Evolutionary conservation across 108 stramenopile genomes (phyloP).

Genomic region (Nannochloropsis oceanica): DNA sequence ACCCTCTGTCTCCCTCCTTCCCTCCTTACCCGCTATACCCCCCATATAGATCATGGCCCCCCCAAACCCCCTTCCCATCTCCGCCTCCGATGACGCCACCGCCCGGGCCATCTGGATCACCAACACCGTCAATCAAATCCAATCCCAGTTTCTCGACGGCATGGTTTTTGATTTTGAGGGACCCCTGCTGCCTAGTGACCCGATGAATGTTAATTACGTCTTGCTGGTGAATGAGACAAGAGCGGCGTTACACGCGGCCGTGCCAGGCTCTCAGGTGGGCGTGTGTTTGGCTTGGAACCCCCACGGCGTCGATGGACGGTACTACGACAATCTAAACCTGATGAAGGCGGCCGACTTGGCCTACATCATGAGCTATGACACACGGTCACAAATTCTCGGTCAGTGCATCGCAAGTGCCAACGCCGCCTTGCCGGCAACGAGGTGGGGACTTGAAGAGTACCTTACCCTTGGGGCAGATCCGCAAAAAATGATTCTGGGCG

Average conservation of each 20-base stretch:
- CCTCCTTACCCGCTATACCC: too few relatives aligned
- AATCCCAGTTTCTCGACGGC: not conserved
- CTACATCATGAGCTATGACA: constrained; percentile 50
- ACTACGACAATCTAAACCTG: constrained; percentile 31
- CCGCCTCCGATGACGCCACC: not conserved
- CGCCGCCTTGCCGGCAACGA: constrained; percentile 36
- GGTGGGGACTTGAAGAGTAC: constrained; percentile 22
- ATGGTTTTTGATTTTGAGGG: constrained; percentile 1
- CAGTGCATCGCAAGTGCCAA: constrained; percentile 41
- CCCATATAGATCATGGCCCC: not conserved
- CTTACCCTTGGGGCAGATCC: constrained; percentile 23
- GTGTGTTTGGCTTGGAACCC: constrained; percentile 44
- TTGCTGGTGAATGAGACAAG: constrained; percentile 28
- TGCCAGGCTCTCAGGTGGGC: constrained; percentile 32
- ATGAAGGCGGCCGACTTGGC: constrained; percentile 38
- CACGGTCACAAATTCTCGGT: constrained; percentile 37
- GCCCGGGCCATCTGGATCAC: not conserved
- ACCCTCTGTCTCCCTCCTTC: too few relatives aligned
- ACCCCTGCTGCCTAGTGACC: not conserved
- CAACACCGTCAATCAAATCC: not conserved
- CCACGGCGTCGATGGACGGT: constrained; percentile 37
- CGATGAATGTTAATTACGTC: constrained; percentile 13
- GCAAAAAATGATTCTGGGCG: constrained; percentile 36
- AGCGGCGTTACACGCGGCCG: constrained; percentile 24
- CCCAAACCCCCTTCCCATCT: not conserved